Base-by-base conservation (phyloP, 352 stramenopile genomes). In the Elongisporangium senticosum region DNA sequence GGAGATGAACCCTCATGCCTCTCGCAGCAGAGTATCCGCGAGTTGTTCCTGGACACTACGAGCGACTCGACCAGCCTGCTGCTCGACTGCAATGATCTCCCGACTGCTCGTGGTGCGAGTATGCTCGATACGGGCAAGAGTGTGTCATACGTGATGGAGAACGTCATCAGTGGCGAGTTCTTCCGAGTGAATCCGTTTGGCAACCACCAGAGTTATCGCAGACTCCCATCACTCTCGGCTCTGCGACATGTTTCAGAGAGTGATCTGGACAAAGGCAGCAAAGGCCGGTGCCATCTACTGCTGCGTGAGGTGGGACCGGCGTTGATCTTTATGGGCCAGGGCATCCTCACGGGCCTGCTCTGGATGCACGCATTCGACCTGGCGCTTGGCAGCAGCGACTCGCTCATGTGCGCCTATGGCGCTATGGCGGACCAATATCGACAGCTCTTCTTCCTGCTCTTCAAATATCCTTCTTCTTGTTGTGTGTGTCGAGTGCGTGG, bases 381-480 rank as follows among this genome's bases (percentile, higher is more conserved):
- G 23, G 72, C 65, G 15, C 51, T 64, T 10, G 50, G 61, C 17
- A 55, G 55, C 6, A 60, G 53, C 2, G 59, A 65, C 37, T 58
- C 47, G 33, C 77, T 86, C 10, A 33, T 74, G 8, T 90, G 81
- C 54, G 68, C 67, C 17, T 89, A 89, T 63, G 86, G 70, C 40
- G 71, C 75, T 8, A 65, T 73, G 19, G 72, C 71, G 0, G 71
- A 89, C 51, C 78, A 78, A 20, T 81, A 73, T 28, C 67, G 78
- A 10, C 67, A 86, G 53, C 69, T 77, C 21, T 72, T 86, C 61
- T 90, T 89, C 69, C 43, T 89, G 54, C 60, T 87, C 8, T 72
- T 86, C 67, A 87, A 89, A 90, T 90, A 90, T 90, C 81, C 77
- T 86, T 67, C 56, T 33, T 21, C 20, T 51, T 23, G 10, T n/a